A percentile compares a stretch with the other conserved stretches of the same genome.
phyloP scores from a whole-genome alignment of 1,284 basidiomycete species.

The Salmacisia buchloeana region DNA sequence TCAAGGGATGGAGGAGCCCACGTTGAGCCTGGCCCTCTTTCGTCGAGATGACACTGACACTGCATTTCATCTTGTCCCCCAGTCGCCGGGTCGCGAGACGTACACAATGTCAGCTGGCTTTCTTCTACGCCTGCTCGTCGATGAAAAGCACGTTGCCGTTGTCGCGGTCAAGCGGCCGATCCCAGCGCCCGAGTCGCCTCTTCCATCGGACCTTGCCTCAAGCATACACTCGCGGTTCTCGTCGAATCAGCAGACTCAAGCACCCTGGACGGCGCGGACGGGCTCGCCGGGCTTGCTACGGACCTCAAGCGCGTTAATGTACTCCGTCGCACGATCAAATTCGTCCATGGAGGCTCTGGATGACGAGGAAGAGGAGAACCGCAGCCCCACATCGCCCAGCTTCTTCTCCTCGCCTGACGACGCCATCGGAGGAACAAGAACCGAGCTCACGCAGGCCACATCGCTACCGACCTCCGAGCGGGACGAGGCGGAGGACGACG shows the following conservation, averaged over 20 bases:
- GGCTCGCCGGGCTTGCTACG: no score
- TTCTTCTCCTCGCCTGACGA: neutral
- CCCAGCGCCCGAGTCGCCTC: constrained; percentile 17
- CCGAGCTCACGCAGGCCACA: neutral
- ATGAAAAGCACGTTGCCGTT: constrained; percentile 41
- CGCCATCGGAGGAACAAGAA: neutral
- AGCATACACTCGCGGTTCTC: constrained; percentile 1
- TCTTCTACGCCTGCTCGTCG: constrained; percentile 39
- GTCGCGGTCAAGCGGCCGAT: constrained; percentile 41
- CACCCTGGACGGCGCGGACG: neutral
- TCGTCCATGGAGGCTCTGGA: neutral
- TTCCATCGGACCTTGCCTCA: neutral
- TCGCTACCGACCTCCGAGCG: neutral
- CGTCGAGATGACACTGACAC: no score
- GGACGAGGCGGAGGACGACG: neutral
- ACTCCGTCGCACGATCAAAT: neutral
- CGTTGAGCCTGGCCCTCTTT: no score
- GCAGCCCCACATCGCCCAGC: neutral
- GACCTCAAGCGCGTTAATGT: neutral
- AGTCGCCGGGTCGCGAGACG: constrained; percentile 33
- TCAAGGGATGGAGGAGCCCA: no score
- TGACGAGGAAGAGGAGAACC: neutral
- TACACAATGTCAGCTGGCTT: constrained; percentile 40
- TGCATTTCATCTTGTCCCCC: constrained; percentile 2
- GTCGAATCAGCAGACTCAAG: neutral